phyloP scores from a whole-genome alignment of 805 yeast species.

The Ogataea polymorpha region DNA sequence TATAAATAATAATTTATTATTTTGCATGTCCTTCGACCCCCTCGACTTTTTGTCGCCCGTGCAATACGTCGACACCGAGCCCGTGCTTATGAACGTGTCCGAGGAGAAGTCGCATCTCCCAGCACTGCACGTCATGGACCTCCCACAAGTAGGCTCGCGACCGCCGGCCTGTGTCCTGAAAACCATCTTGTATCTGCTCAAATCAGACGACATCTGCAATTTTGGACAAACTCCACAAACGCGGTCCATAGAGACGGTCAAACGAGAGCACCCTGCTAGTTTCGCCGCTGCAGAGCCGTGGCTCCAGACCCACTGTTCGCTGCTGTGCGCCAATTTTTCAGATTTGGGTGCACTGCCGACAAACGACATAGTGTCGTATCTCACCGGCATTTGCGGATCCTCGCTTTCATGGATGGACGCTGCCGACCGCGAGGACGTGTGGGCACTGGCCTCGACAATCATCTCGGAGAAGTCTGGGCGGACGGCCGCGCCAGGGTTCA shows the following conservation, averaged over 20 bases:
- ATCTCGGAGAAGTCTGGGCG: conserved; percentile 83
- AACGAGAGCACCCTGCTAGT: conserved; percentile 32
- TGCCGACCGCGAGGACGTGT: conserved; percentile 37
- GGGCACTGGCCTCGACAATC: conserved; percentile 57
- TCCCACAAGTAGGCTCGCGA: conserved; percentile 46
- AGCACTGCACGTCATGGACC: conserved; percentile 49
- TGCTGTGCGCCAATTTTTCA: conserved; percentile 24
- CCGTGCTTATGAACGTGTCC: conserved; percentile 8
- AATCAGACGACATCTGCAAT: conserved; percentile 49
- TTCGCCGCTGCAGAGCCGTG: conserved; percentile 39
- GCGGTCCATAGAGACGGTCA: conserved; percentile 11
- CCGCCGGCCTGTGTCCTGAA: conserved; percentile 48
- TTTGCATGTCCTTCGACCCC: conserved; percentile 21
- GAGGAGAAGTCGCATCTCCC: conserved; percentile 17
- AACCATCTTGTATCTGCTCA: conserved; percentile 45
- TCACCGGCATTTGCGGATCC: conserved; percentile 48
- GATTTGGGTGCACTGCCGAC: conserved; percentile 5
- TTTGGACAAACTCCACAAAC: conserved; percentile 33
- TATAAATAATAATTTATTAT: background rate
- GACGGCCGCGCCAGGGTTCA: conserved; percentile 72
- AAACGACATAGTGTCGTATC: conserved; percentile 41
- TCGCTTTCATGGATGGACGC: conserved; percentile 45
- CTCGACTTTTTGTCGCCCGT: conserved; percentile 18
- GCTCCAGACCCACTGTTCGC: conserved; percentile 39
- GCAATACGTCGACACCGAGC: conserved; percentile 14